Percentiles rank a stretch among this genome's conserved stretches.
Evolutionary conservation across 352 stramenopile species (phyloP).

Genomic region (Thalassiosira exigua): DNA sequence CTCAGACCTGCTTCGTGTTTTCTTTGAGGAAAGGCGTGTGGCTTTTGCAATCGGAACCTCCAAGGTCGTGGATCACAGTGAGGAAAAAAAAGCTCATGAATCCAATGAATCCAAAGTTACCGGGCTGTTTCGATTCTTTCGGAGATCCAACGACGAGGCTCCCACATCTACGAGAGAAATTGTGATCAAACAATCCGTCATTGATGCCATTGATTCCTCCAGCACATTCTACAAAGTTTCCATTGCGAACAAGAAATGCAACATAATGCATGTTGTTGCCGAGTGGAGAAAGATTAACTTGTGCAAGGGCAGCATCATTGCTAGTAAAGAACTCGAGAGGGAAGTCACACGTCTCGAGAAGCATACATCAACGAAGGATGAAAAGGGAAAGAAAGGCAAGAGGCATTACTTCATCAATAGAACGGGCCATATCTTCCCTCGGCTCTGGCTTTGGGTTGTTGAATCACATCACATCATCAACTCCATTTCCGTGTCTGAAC

Average conservation of each 20-base stretch:
- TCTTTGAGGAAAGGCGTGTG: no score
- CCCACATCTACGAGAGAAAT: conserved; percentile 5
- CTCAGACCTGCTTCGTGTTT: no score
- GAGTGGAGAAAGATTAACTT: conserved; percentile 27
- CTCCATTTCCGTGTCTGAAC: conserved; percentile 10
- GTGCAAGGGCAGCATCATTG: conserved; percentile 6
- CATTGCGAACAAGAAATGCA: conserved; percentile 10
- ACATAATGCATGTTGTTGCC: conserved; percentile 28
- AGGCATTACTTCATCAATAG: conserved; percentile 38
- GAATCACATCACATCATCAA: conserved; percentile 42
- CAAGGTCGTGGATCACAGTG: no score
- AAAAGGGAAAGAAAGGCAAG: conserved; percentile 11
- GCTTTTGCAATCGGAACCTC: no score
- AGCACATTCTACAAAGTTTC: no score
- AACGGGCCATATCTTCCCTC: conserved; percentile 20
- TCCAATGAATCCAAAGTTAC: neutral
- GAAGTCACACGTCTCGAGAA: conserved; percentile 28
- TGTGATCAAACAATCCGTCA: no score
- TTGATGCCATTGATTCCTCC: neutral
- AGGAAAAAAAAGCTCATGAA: no score
- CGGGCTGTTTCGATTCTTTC: no score
- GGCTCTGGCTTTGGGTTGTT: conserved; percentile 40
- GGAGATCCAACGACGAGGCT: no score
- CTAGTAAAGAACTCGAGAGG: conserved; percentile 10
- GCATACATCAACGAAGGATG: conserved; percentile 14